Evolutionary conservation across 2,329 filamentous ascomycete genomes (phyloP).

Genomic region (Trichoderma semiorbis): DNA sequence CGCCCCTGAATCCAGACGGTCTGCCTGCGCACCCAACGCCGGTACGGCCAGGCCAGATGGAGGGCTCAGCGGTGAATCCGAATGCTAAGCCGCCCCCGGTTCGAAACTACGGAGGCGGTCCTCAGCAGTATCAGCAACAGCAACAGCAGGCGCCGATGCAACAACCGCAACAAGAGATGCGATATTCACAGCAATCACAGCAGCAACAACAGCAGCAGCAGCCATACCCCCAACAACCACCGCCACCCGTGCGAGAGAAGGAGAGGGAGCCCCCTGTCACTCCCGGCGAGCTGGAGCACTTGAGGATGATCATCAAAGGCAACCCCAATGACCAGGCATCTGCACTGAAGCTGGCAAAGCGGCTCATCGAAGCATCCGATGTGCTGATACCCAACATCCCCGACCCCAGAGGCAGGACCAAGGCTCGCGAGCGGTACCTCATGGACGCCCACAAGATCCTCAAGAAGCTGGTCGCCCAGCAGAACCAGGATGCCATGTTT

Average conservation of each 20-base stretch:
- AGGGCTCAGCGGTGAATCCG: conserved; percentile 54
- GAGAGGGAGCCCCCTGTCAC: conserved; percentile 59
- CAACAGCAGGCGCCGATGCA: conserved; percentile 30
- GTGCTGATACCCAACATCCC: conserved; percentile 63
- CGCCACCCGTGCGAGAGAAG: conserved; percentile 27
- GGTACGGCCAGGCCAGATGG: conserved; percentile 60
- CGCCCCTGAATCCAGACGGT: conserved; percentile 40
- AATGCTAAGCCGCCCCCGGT: conserved; percentile 57
- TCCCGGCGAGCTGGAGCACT: conserved; percentile 68
- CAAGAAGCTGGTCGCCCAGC: conserved; percentile 75
- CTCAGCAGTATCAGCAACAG: conserved; percentile 31
- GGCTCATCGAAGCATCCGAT: conserved; percentile 78
- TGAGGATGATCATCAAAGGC: conserved; percentile 66
- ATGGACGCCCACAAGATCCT: conserved; percentile 85
- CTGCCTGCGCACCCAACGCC: conserved; percentile 60
- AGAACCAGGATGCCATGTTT: conserved; percentile 87
- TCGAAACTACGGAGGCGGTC: conserved; percentile 51
- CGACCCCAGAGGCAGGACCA: conserved; percentile 69
- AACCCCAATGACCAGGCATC: conserved; percentile 70
- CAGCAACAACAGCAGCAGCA: conserved; percentile 24
- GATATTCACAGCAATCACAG: conserved; percentile 6
- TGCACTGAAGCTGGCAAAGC: conserved; percentile 74
- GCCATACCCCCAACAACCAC: conserved; percentile 10
- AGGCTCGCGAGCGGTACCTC: conserved; percentile 78
- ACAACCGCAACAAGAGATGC: conserved; percentile 29